These are phyloP conservation scores for Aureobasidium subglaciale DNA, from an alignment of 2,329 filamentous ascomycete genomes.

Conservation along the genomic window DNA sequence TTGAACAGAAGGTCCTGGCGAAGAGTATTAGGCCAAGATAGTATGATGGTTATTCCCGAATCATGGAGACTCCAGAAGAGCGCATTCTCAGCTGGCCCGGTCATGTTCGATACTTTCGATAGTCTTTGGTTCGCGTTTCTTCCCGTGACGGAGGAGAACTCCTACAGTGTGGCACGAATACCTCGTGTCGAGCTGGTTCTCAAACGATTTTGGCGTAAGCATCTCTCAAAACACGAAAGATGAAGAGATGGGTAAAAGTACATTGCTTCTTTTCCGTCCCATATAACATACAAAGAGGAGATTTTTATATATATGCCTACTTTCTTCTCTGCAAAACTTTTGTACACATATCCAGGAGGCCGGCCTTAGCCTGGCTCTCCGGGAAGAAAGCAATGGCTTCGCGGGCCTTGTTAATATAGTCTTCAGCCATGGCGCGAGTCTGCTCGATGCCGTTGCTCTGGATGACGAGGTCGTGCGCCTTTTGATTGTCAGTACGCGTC, in stretches of 20 bases:
- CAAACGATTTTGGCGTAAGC: too few relatives aligned
- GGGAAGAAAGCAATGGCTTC: constrained; percentile 78
- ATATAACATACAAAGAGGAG: constrained; percentile 11
- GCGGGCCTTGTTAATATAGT: constrained; percentile 84
- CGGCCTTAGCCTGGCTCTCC: constrained; percentile 88
- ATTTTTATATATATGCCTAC: constrained; percentile 36
- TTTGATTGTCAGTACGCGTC: constrained; percentile 20
- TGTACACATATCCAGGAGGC: constrained; percentile 85
- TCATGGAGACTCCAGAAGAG: too few relatives aligned
- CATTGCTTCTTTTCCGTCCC: constrained; percentile 2
- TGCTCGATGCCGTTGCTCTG: constrained; percentile 84
- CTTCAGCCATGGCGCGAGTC: constrained; percentile 80
- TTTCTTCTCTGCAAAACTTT: constrained; percentile 88
- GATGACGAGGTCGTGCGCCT: constrained; percentile 83
- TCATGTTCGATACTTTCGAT: too few relatives aligned
- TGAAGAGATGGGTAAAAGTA: constrained; percentile 2
- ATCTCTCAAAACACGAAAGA: too few relatives aligned
- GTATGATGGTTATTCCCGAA: too few relatives aligned
- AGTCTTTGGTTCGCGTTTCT: too few relatives aligned
- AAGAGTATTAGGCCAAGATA: too few relatives aligned
- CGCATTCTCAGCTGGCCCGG: too few relatives aligned
- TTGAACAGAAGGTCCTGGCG: too few relatives aligned
- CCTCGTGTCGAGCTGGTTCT: neutral
- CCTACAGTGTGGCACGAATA: too few relatives aligned
- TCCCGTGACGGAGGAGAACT: too few relatives aligned